Conservation (phyloP, 1,284 basidiomycete species). For the Tremellales sp. region DNA sequence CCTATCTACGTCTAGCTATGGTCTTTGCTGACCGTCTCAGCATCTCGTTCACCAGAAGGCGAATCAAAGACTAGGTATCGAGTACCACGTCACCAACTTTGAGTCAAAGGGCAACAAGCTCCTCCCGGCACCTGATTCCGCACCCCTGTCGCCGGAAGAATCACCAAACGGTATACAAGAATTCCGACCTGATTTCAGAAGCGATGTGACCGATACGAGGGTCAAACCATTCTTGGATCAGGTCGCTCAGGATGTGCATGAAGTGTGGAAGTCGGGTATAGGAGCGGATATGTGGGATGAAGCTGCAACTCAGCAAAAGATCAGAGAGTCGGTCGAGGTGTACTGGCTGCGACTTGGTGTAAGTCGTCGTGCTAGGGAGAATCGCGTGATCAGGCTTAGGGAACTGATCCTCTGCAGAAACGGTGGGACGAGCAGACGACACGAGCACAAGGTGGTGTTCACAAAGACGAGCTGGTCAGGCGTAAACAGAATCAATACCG, state of each 20-base stretch:
- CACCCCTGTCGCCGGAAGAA: conserved; percentile 21
- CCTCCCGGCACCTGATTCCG: conserved; percentile 30
- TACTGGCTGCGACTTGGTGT: conserved; percentile 41
- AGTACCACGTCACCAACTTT: conserved; percentile 35
- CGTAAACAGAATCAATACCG: conserved; percentile 45
- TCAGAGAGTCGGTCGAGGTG: conserved; percentile 34
- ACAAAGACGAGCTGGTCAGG: conserved; percentile 42
- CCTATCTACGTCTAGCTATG: background rate
- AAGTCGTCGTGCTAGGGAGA: too few relatives aligned
- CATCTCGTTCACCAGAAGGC: conserved; percentile 46
- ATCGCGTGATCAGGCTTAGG: background rate
- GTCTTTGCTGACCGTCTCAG: conserved; percentile 11
- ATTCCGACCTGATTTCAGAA: conserved; percentile 38
- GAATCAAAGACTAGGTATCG: conserved; percentile 43
- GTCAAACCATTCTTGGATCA: conserved; percentile 37
- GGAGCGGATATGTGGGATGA: conserved; percentile 21
- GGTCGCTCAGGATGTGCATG: conserved; percentile 30
- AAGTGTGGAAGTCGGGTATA: conserved; percentile 22
- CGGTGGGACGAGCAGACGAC: conserved; percentile 40
- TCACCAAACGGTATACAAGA: conserved; percentile 35
- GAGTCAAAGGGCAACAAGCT: conserved; percentile 30
- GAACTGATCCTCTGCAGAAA: conserved; percentile 21
- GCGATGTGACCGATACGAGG: conserved; percentile 14
- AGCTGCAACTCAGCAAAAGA: too few relatives aligned
- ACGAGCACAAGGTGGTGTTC: conserved; percentile 37